A percentile compares a stretch with the other conserved stretches of the same genome.
phyloP scores from a whole-genome alignment of 2,329 filamentous ascomycete genomes.

The Clarireedia hainanense region DNA sequence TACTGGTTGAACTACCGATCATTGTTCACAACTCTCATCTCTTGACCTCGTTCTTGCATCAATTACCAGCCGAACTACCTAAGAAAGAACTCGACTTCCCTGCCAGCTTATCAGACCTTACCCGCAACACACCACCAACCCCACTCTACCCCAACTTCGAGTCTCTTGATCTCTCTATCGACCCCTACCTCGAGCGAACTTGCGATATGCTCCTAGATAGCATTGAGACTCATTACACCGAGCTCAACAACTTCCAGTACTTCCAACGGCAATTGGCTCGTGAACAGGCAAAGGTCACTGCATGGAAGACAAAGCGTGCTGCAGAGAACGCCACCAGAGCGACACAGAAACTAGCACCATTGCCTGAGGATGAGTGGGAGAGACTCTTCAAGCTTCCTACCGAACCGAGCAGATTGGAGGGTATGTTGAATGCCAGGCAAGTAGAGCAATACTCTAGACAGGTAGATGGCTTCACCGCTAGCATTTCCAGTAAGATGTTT shows the following conservation, averaged over 20 bases:
- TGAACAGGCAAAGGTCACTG: conserved; percentile 92
- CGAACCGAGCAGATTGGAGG: conserved; percentile 68
- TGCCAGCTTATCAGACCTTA: conserved; percentile 69
- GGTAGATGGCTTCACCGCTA: conserved; percentile 91
- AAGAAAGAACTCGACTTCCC: conserved; percentile 67
- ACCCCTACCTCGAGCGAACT: conserved; percentile 97
- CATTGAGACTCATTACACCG: conserved; percentile 96
- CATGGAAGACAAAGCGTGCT: conserved; percentile 96
- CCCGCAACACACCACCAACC: conserved; percentile 50
- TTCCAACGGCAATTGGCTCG: conserved; percentile 90
- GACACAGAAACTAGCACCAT: conserved; percentile 77
- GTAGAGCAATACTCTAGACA: conserved; percentile 97
- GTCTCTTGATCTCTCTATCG: conserved; percentile 78
- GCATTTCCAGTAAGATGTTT: conserved; percentile 95
- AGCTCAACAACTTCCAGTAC: conserved; percentile 98
- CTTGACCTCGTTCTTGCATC: conserved; percentile 89
- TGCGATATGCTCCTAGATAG: conserved; percentile 92
- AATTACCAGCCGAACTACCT: conserved; percentile 64
- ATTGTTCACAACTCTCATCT: conserved; percentile 95
- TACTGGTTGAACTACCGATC: conserved; percentile 83
- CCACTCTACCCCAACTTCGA: conserved; percentile 85
- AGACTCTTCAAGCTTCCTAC: conserved; percentile 94
- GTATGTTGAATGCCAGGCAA: conserved; percentile 64
- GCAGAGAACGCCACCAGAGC: conserved; percentile 82
- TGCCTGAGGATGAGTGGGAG: conserved; percentile 98